These are phyloP conservation scores for Fagopyrum tataricum DNA, from an alignment of 148 eudicot genomes.

Conservation along the genomic window DNA sequence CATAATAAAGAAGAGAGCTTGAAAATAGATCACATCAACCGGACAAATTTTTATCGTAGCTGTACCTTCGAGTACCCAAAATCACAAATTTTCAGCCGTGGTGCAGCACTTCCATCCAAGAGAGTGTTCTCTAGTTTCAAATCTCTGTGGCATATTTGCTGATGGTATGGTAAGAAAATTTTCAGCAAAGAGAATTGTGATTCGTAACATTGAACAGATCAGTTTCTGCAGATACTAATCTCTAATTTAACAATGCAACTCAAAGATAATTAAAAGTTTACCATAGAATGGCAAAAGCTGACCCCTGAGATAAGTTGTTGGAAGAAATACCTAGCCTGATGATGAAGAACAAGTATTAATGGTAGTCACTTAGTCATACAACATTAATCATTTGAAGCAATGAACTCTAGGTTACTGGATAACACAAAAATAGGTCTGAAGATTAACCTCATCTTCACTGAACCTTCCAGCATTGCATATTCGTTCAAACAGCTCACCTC, in stretches of 20 bases:
- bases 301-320: constrained; percentile 87
- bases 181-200: neutral
- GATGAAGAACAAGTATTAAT: constrained; percentile 1
- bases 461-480: constrained; percentile 57
- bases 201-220: neutral
- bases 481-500: constrained; percentile 79
- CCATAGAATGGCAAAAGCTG: constrained; percentile 81
- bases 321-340: constrained; percentile 83
- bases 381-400: neutral
- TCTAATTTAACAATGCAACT: neutral
- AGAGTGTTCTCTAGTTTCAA: constrained; percentile 54
- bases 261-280: constrained; percentile 15
- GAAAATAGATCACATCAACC: neutral
- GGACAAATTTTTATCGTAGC: neutral
- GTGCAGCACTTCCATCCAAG: constrained; percentile 52
- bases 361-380: neutral
- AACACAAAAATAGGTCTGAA: neutral
- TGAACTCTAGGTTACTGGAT: neutral
- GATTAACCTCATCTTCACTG: constrained; percentile 74
- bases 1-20: neutral
- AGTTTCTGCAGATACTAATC: neutral
- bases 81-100: constrained; percentile 58
- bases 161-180: constrained; percentile 4
- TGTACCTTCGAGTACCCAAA: constrained; percentile 69
- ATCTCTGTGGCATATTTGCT: constrained; percentile 71